A percentile compares a stretch with the other conserved stretches of the same genome.
phyloP scores from a whole-genome alignment of 768 basidiomycete genomes.

The Amanita polypyramis region DNA sequence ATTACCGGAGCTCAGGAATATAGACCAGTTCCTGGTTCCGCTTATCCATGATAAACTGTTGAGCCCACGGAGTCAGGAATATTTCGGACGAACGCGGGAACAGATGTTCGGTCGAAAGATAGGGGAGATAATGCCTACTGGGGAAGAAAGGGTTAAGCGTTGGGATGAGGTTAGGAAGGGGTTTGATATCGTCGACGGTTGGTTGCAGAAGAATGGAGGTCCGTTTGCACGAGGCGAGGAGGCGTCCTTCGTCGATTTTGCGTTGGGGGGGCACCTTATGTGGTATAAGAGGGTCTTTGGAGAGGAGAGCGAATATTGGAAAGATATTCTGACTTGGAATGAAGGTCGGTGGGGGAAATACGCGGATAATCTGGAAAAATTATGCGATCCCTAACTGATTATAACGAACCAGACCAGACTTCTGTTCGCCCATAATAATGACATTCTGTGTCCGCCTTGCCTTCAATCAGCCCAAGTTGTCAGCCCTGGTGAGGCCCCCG shows the following conservation, averaged over 20 bases:
- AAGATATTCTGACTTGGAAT: conserved; percentile 9
- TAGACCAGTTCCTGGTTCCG: conserved; percentile 7
- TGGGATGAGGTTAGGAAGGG: conserved; percentile 9
- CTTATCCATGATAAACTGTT: not conserved
- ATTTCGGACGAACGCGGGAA: conserved; percentile 8
- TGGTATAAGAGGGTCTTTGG: conserved; percentile 6
- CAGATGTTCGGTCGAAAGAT: conserved; percentile 6
- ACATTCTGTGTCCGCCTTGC: no score
- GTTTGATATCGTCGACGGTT: conserved; percentile 3
- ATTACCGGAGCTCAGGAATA: not conserved
- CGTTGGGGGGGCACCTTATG: conserved; percentile 1
- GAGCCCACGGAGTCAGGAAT: conserved; percentile 8
- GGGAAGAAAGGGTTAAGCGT: not conserved
- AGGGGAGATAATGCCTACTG: conserved; percentile 3
- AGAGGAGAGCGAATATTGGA: conserved; percentile 11
- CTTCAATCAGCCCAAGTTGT: no score
- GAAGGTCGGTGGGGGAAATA: conserved; percentile 8
- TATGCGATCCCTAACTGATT: conserved; percentile 4
- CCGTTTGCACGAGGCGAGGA: conserved; percentile 7
- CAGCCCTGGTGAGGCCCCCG: no score
- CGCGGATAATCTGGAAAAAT: conserved; percentile 7
- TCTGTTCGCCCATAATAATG: no score
- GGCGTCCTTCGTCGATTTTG: conserved; percentile 9
- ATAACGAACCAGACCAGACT: not conserved
- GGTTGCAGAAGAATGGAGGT: conserved; percentile 6